Base-by-base conservation (phyloP, 495 filamentous ascomycete species). In the Aspergillus diversus region DNA sequence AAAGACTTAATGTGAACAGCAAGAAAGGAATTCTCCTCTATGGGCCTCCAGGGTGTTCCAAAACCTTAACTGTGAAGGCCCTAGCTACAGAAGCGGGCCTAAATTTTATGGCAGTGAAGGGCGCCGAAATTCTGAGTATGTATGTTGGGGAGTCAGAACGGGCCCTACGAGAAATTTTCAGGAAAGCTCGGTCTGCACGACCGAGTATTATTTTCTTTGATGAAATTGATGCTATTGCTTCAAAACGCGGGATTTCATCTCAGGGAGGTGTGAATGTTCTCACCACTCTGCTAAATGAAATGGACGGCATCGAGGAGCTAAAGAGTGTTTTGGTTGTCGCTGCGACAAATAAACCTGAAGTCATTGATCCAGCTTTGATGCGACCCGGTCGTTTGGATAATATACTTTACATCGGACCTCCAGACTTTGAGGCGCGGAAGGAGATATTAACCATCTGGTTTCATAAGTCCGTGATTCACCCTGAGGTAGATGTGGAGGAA, bases 121-220 rank as follows among this genome's bases (percentile, higher is more conserved):
- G 95, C n/a, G 91, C 92, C 34, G 95, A 99, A 73, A 84, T 99
- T 4, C 84, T 97, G 59, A 96, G 89, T 76, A 97, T 96, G 92
- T 99, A 97, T 75, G 93, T 99, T 27, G 95, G 95, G 57, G 95
- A 99, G 75, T 94, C 93, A 6, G 95, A 99, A 77, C 88, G 93
- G 8, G 87, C 90, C 32, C 81, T 99, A 48, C 85, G 95, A 53
- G 91, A 95, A 51, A 85, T 97, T 8, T 99, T 99, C 75, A 83
- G 88, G 55, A 92, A 92, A 65, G 95, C 95, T 3, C 83, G 92
- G 48, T 88, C 90, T 43, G 95, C 93, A 31, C 87, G 87, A 57
- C 95, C 95, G 5, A 92, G 90, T 72, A 94, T 99, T 71, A 92
- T 99, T 61, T 99, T 99, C 80, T 98, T 99, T 69, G 95, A 99